Evolutionary conservation across 202 grass and related monocot genomes (phyloP), one percentile per base, ranked within the genome.

Genomic region (Musa balbisiana): DNA sequence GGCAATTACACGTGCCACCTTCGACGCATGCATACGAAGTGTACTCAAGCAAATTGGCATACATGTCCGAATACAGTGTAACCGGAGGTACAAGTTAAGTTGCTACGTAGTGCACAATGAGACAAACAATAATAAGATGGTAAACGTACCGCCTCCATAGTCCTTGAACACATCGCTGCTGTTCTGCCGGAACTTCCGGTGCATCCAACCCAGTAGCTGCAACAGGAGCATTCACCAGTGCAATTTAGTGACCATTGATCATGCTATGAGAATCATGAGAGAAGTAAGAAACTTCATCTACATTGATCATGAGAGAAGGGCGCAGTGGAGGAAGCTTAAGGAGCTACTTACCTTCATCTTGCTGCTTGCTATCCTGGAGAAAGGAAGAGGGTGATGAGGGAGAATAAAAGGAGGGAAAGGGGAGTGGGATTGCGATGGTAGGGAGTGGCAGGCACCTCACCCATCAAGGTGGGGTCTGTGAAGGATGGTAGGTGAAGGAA

Each of bases 151-250:
- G 52, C 52, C 72, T 25, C 52, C 72, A 9, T 10, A 74, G 2
- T 74, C 72, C 24, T 74, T 74, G 8, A 74, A 17, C 9, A 83
- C 88, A 73, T 98, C 95, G 68, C 88, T 80, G 80, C 78, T 86
- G 52, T 84, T 92, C 72, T 89, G 86, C 51, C 90, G 86, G 67
- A 98, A 76, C 58, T 92, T 98, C 8, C 91, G 85, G 76, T 98
- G 95, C 95, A 98, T 98, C 95, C 94, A 98, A 80, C 88, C 95
- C 1, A 94, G 83, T 69, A 98, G 74, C 95, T 98, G 84, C 43
- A 79, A 43, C 4, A 33, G 29, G 29, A 33, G 29, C 29, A 33
- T 33, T 33, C 29, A 33, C 29, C 29, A 4, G 29, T 33, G 29
- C 29, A 33, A 33, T 3, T 43, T 6, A 43, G 4, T 6, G 33